phyloP scores from a whole-genome alignment of 139 green algal genomes.

The Chlamydomonas eustigma region DNA sequence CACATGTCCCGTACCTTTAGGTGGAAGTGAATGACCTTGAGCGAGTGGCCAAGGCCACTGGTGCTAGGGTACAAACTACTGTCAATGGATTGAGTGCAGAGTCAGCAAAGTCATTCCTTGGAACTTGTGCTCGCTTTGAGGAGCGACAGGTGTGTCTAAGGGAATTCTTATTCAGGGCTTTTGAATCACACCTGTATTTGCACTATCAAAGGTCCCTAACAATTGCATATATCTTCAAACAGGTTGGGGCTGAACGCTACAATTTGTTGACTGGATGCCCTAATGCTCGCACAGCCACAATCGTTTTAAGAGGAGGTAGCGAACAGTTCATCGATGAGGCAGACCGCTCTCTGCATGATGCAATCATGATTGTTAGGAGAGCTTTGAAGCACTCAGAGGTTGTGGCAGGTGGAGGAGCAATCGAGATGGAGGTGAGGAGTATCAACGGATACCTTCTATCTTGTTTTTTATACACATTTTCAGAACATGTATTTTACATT shows the following conservation, averaged over 20 bases:
- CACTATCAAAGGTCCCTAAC: no score
- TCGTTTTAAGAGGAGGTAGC: slow-evolving; percentile 91
- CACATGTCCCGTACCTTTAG: background rate
- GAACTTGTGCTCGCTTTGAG: slow-evolving; percentile 87
- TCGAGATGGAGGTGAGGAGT: slow-evolving; percentile 92
- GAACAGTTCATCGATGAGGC: slow-evolving; percentile 98
- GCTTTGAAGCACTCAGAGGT: slow-evolving; percentile 61
- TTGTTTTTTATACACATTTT: no score
- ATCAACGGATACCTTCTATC: no score
- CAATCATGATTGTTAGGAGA: slow-evolving; percentile 96
- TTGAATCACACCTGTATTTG: no score
- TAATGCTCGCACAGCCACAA: slow-evolving; percentile 83
- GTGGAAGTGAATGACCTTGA: slow-evolving; percentile 78
- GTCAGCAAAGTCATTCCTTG: slow-evolving; percentile 62
- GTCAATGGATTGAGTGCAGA: slow-evolving; percentile 78
- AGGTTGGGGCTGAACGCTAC: slow-evolving; percentile 94
- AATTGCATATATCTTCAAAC: no score
- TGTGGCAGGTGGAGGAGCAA: slow-evolving; percentile 91
- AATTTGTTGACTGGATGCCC: slow-evolving; percentile 97
- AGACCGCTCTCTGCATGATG: slow-evolving; percentile 93
- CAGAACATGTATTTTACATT: no score
- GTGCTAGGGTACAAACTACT: slow-evolving; percentile 56
- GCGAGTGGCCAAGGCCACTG: slow-evolving; percentile 76
- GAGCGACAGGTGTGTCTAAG: slow-evolving; percentile 87
- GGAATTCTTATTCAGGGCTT: no score